Evolutionary conservation across 768 basidiomycete genomes (phyloP).

Genomic region (Rhodotorula toruloides): DNA sequence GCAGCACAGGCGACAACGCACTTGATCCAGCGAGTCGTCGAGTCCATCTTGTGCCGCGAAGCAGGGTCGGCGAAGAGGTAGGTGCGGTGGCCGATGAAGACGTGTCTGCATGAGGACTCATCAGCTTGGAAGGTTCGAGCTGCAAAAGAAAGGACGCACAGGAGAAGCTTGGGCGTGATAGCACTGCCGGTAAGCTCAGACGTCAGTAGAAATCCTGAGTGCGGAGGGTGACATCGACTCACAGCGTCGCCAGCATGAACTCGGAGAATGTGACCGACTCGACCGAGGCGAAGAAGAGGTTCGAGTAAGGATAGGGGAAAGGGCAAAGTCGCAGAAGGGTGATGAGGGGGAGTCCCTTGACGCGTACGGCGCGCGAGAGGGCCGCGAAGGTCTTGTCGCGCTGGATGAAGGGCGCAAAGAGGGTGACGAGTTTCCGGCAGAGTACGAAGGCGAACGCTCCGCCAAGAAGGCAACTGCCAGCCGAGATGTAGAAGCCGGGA

Average conservation of each 20-base stretch:
- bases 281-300: slow-evolving; percentile 63
- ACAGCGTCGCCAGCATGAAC: slow-evolving; percentile 65
- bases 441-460: slow-evolving; percentile 59
- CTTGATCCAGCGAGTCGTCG: slow-evolving; percentile 66
- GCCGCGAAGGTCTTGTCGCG: slow-evolving; percentile 25
- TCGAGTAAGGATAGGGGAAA: slow-evolving; percentile 83
- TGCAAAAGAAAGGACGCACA: slow-evolving; percentile 42
- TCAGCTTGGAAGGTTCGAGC: neutral
- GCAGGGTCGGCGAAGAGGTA: slow-evolving; percentile 65
- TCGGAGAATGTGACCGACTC: slow-evolving; percentile 67
- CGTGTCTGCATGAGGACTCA: slow-evolving; percentile 47
- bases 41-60: slow-evolving; percentile 67
- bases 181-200: slow-evolving; percentile 48
- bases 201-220: neutral
- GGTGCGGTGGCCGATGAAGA: slow-evolving; percentile 72
- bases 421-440: neutral
- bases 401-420: slow-evolving; percentile 23
- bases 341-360: slow-evolving; percentile 74
- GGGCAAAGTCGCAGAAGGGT: slow-evolving; percentile 71
- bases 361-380: slow-evolving; percentile 42
- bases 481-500: slow-evolving; percentile 62
- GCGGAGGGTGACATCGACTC: neutral
- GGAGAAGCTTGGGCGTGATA: slow-evolving; percentile 61
- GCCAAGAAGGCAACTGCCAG: slow-evolving; percentile 59
- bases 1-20: slow-evolving; percentile 40